phyloP scores from a whole-genome alignment of 441 rosid species.

The Pelargonium fulgidum region DNA sequence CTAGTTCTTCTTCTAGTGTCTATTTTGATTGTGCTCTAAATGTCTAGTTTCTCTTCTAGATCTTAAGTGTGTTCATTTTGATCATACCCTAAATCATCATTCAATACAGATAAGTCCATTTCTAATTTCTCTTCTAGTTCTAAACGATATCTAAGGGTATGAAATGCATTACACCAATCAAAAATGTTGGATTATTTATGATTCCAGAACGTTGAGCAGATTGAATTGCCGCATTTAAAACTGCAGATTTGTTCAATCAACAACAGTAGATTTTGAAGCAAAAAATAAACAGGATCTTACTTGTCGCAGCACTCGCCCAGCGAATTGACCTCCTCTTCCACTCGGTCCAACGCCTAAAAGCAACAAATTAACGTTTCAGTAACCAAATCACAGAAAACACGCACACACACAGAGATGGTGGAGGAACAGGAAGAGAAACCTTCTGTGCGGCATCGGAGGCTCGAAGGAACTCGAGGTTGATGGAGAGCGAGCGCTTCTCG shows the following conservation, averaged over 20 bases:
- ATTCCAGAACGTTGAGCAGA: too few species aligned
- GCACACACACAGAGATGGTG: neutral
- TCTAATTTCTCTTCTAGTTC: too few species aligned
- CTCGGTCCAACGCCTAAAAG: constrained; percentile 71
- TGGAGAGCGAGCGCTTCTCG: constrained; percentile 84
- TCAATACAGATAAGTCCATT: too few species aligned
- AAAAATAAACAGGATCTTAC: constrained; percentile 21
- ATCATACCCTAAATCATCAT: too few species aligned
- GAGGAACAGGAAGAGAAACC: constrained; percentile 14
- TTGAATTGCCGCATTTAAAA: neutral
- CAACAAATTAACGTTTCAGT: neutral
- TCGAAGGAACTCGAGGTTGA: constrained; percentile 72
- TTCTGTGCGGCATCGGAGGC: constrained; percentile 72
- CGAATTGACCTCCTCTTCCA: constrained; percentile 84
- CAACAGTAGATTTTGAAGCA: neutral
- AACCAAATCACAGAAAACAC: neutral
- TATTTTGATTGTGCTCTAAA: too few species aligned
- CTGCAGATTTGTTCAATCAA: neutral
- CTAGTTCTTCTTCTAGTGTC: too few species aligned
- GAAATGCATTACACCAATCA: too few species aligned
- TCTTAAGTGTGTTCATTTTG: too few species aligned
- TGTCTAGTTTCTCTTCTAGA: too few species aligned
- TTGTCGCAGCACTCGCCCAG: constrained; percentile 91
- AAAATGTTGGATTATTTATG: too few species aligned
- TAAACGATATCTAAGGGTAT: too few species aligned